Evolutionary conservation across 371 early-diverging fungal genomes (phyloP), one percentile per base, ranked within the genome.

Genomic region (Dichotomocladium elegans): DNA sequence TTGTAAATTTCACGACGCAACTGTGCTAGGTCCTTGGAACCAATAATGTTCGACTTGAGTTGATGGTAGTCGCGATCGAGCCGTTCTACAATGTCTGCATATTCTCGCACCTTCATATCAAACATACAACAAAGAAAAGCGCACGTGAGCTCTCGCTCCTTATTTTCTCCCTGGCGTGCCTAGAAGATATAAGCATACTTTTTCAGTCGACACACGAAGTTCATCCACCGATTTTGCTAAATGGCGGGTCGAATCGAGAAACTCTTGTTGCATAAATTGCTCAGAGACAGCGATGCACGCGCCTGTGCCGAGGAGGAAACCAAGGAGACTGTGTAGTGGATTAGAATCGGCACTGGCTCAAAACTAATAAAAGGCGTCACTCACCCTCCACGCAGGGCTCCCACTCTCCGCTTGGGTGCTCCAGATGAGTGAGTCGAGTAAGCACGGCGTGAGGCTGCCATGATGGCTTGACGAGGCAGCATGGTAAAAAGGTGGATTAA

Each of bases 171-270:
- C 12, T 5, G 12, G 24, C 9, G 21, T 31, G 10, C 46, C 12
- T 8, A 5, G 12, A 19, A 43, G 22, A 21, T 5, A 15, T 47
- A 14, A 47, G n/a, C 15, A 15, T 37, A 58, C 53, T 41, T 59
- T 47, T 34, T 59, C 59, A 0, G 59, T 59, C 8, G 53, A 48
- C n/a, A 48, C 25, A 28, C 43, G 59, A 0, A 59, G 24, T 24
- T 59, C 59, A 34, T 48, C 44, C 1, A 59, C 59, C 19, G 59
- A 59, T 17, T 45, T 40, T n/a, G 59, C 53, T 17, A 59, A 42
- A 35, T 59, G 53, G 35, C 59, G 59, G n/a, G 59, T 59, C 4
- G 59, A 59, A 28, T 47, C 24, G 17, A 59, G 17, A 41, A 53
- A 48, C n/a, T 59, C 59, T 26, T 59, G 41, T 24, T 59, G 49